A percentile compares a stretch with the other conserved stretches of the same genome.
These are phyloP conservation scores for Xerocomellus amylosporus DNA, from an alignment of 768 basidiomycete species.

Conservation along the genomic window DNA sequence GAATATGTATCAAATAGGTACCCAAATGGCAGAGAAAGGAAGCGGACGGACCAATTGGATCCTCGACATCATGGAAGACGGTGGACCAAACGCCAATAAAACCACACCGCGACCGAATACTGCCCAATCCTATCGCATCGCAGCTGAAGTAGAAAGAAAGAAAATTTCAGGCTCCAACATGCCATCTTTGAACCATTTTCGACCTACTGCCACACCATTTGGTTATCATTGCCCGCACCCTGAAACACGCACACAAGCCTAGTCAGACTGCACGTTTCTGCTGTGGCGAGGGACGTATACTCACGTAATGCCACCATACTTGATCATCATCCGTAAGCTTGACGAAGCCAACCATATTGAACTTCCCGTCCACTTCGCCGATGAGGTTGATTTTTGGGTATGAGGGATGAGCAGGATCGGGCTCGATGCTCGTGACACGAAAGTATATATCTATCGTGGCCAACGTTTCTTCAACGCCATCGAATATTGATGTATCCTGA, in stretches of 20 bases:
- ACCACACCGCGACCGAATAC: constrained; percentile 55
- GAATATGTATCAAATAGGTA: background rate
- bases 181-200: background rate
- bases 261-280: background rate
- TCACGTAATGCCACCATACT: constrained; percentile 63
- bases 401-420: constrained; percentile 47
- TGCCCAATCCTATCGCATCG: constrained; percentile 62
- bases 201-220: constrained; percentile 56
- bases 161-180: background rate
- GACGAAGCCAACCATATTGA: constrained; percentile 52
- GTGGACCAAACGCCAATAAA: constrained; percentile 56
- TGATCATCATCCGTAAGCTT: constrained; percentile 56
- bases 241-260: constrained; percentile 18
- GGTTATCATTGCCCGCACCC: constrained; percentile 51
- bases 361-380: constrained; percentile 49
- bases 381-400: constrained; percentile 53
- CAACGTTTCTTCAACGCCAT: constrained; percentile 49
- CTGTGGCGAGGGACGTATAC: constrained; percentile 20
- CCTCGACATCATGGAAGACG: constrained; percentile 42
- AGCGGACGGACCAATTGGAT: constrained; percentile 42
- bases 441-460: constrained; percentile 49
- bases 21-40: background rate
- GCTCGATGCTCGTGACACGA: constrained; percentile 38
- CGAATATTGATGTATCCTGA: constrained; percentile 48
- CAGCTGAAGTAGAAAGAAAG: constrained; percentile 38